Evolutionary conservation across 768 basidiomycete genomes (phyloP).

Genomic region (Leccinum subtestaceum): DNA sequence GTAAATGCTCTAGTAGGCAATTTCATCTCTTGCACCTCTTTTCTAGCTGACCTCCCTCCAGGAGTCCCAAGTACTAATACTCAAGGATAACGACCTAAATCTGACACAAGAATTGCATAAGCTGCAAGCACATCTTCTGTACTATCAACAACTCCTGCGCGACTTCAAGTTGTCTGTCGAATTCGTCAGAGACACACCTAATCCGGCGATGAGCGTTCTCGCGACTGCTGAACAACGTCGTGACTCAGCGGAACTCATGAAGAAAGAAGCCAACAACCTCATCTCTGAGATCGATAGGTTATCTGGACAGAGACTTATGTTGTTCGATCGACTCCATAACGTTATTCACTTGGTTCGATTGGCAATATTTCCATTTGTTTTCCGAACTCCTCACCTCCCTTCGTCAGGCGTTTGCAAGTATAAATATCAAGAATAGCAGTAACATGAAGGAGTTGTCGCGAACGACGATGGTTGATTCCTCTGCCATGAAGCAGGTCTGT

Average conservation of each 20-base stretch:
- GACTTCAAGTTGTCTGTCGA: constrained; percentile 50
- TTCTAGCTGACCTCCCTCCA: constrained; percentile 15
- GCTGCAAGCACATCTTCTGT: constrained; percentile 56
- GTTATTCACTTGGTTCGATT: constrained; percentile 31
- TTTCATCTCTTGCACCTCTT: neutral
- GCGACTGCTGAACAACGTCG: neutral
- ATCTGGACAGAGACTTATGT: constrained; percentile 32
- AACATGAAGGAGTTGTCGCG: constrained; percentile 50
- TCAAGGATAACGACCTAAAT: constrained; percentile 38
- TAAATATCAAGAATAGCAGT: constrained; percentile 53
- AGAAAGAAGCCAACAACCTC: constrained; percentile 47
- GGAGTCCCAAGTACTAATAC: constrained; percentile 51
- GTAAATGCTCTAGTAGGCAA: constrained; percentile 46
- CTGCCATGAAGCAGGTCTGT: constrained; percentile 36
- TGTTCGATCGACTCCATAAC: constrained; percentile 34
- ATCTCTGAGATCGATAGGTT: constrained; percentile 49
- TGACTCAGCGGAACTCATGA: constrained; percentile 37
- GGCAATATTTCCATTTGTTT: neutral
- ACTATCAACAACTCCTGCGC: constrained; percentile 52
- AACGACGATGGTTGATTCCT: constrained; percentile 41
- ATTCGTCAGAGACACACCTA: constrained; percentile 46
- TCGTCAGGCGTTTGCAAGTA: constrained; percentile 53
- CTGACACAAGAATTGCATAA: constrained; percentile 56
- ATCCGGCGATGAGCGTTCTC: constrained; percentile 44
- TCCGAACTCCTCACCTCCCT: neutral